Base-by-base conservation (phyloP, 2,329 filamentous ascomycete species). In the Fusarium sp. region DNA sequence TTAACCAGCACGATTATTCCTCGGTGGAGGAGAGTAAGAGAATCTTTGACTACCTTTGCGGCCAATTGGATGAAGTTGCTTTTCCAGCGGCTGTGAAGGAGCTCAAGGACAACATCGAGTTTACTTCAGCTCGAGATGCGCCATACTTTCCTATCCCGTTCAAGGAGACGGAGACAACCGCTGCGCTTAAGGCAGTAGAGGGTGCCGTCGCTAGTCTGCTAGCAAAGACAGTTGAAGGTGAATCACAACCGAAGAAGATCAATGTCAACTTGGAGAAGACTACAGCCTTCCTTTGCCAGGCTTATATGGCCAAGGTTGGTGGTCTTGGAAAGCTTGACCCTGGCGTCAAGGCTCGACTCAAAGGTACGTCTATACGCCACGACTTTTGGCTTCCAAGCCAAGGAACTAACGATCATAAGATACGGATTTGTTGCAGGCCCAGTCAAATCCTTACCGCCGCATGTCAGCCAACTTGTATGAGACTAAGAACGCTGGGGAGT, bases 381-480 rank as follows among this genome's bases (percentile, higher is more conserved):
- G n/a, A 12, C 5, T 20, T 3, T n/a, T 48, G 13, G 28, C 5
- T 8, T 22, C 4, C 9, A 7, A 14, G 22, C 30, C 14, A 32
- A 24, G 1, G 6, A 38, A 26, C 41, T 71, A 48, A 72, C 57
- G 32, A 11, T 22, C 18, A 38, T 20, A 66, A 94, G 92, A 94
- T 75, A 94, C 92, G 76, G 93, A 94, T 81, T 82, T 94, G 28
- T 83, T 93, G 10, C 84, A 88, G 69, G 93, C 93, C 3, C 93
- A 94, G 79, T 93, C 92, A 5, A 89, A 90, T 70, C 84, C 89
- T 12, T 94, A 94, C 78, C 89, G 92, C 15, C 90, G 92, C 69
- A 86, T 94, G 81, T 93, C 92, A 17, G 92, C 92, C 20, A 93
- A 93, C 69, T 82, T 94, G 3, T 94, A 94, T 81, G 86, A 88